Percentiles rank a stretch among this genome's conserved stretches.
These are phyloP conservation scores for Pleurotus citrinopileatus DNA, from an alignment of 768 basidiomycete species.

Conservation along the genomic window DNA sequence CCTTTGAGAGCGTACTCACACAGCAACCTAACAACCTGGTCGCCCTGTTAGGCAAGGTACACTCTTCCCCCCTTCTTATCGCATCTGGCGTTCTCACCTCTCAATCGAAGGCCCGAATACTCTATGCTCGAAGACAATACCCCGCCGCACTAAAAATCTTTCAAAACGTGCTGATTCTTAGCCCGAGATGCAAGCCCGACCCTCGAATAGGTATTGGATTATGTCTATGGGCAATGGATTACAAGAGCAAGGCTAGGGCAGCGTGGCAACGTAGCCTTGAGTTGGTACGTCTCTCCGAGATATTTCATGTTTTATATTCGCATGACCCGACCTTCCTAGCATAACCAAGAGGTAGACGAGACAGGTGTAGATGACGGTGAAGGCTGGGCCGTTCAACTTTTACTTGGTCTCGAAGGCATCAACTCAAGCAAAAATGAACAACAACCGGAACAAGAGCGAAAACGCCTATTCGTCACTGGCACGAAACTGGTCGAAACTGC, in stretches of 20 bases:
- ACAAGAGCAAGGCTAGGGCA: conserved; percentile 75
- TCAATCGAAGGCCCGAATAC: conserved; percentile 68
- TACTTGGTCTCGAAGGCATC: conserved; percentile 83
- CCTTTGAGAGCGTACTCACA: conserved; percentile 77
- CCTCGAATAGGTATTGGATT: conserved; percentile 95
- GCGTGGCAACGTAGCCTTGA: conserved; percentile 92
- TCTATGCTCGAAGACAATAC: conserved; percentile 76
- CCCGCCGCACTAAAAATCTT: conserved; percentile 80
- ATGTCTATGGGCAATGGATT: conserved; percentile 88
- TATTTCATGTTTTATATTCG: not conserved
- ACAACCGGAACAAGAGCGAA: conserved; percentile 61
- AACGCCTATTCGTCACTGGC: conserved; percentile 57
- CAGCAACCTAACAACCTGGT: conserved; percentile 84
- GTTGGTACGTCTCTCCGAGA: conserved; percentile 51
- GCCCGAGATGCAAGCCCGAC: conserved; percentile 82
- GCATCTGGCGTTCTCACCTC: not conserved
- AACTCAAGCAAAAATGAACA: conserved; percentile 79
- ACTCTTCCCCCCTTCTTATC: conserved; percentile 8
- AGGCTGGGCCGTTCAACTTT: conserved; percentile 75
- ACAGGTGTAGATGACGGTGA: conserved; percentile 33
- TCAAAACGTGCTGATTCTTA: conserved; percentile 77
- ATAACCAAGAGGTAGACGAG: conserved; percentile 43
- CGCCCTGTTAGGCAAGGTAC: conserved; percentile 83
- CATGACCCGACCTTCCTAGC: conserved; percentile 6
- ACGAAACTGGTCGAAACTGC: conserved; percentile 73